Conservation (phyloP, 177 flowering plant species). For the Vitis hybrid region DNA sequence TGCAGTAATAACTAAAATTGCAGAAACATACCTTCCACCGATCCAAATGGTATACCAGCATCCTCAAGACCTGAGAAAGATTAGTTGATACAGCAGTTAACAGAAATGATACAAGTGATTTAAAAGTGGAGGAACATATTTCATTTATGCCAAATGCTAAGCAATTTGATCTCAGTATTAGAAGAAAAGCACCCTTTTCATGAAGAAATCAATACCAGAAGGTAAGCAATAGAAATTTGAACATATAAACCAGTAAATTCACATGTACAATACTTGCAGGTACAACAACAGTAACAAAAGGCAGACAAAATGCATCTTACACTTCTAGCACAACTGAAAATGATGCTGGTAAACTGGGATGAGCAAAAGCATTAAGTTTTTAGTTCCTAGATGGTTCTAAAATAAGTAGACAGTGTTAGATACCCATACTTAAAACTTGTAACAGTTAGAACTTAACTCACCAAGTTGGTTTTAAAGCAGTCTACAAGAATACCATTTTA, state of each 20-base stretch:
- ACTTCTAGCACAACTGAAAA: background rate
- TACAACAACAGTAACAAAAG: background rate
- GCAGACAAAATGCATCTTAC: background rate
- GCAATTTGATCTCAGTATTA: background rate
- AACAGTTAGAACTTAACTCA: too few species aligned
- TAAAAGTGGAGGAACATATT: background rate
- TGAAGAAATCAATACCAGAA: background rate
- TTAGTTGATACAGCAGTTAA: background rate
- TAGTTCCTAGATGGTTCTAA: background rate
- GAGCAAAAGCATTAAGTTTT: background rate
- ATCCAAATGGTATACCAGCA: conserved; percentile 13
- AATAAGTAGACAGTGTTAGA: too few species aligned
- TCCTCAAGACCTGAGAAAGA: conserved; percentile 16
- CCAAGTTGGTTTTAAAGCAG: too few species aligned
- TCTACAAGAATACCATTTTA: too few species aligned
- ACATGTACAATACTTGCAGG: background rate
- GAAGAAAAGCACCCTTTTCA: background rate
- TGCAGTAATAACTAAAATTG: background rate
- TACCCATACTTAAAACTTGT: too few species aligned
- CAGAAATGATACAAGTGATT: conserved; percentile 1
- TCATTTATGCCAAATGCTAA: too few species aligned
- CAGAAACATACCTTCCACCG: conserved; percentile 19
- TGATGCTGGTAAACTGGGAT: background rate
- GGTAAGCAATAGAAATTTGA: background rate
- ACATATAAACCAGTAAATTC: background rate